phyloP scores from a whole-genome alignment of 345 rosid genomes.

The Adansonia digitata region DNA sequence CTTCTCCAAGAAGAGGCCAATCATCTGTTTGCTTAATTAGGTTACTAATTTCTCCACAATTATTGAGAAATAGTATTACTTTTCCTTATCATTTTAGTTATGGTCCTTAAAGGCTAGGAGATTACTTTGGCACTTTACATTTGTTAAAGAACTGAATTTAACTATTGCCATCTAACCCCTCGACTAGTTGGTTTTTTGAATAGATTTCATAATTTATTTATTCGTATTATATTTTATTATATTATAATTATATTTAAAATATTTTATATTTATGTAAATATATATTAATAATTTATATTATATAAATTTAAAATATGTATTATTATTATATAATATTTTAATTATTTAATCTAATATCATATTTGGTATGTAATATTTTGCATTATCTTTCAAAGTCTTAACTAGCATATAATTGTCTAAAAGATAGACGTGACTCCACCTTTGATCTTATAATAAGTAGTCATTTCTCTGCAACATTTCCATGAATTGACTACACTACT shows the following conservation, averaged over 20 bases:
- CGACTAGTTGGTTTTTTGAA: too few relatives aligned
- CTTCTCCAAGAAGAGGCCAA: not conserved
- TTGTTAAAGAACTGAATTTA: not conserved
- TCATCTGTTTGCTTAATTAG: not conserved
- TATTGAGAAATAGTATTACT: not conserved
- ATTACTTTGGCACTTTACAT: not conserved
- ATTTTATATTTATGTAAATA: too few relatives aligned
- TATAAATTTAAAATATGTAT: too few relatives aligned
- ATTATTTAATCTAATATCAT: too few relatives aligned
- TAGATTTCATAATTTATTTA: too few relatives aligned
- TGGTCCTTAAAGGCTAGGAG: too few relatives aligned
- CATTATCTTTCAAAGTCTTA: not conserved
- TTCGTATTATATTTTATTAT: too few relatives aligned
- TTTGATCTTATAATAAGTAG: constrained; percentile 12
- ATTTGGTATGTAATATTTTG: too few relatives aligned
- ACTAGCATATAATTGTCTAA: not conserved
- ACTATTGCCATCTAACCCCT: not conserved
- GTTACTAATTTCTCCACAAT: not conserved
- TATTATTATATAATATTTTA: too few relatives aligned
- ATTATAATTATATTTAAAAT: too few relatives aligned
- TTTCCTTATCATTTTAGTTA: not conserved
- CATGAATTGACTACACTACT: constrained; percentile 12
- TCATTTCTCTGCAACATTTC: constrained; percentile 21
- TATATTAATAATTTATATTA: too few relatives aligned
- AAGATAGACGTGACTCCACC: constrained; percentile 23